Evolutionary conservation across 805 yeast species (phyloP), one percentile per base, ranked within the genome.

Genomic region (Candida dajiaensis): DNA sequence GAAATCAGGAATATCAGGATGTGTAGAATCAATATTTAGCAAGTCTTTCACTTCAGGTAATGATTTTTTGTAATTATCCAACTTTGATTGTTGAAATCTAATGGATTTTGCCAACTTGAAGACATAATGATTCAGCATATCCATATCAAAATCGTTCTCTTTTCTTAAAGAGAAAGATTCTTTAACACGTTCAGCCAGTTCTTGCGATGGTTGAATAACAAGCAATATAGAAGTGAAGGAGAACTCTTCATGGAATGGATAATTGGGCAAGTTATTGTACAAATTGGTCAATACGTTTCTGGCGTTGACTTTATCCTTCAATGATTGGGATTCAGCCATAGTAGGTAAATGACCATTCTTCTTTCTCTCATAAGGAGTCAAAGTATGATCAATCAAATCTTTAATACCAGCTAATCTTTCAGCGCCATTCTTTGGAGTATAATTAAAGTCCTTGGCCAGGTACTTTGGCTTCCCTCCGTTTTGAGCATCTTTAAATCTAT

Each of bases 101-200:
- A 53, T 38, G 16, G 60, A 49, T 2, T 49, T 45, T 3, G 45
- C 38, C 1, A 63, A 39, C 18, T 62, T 50, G 47, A 69, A 58
- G 33, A 67, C 62, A 42, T 67, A 66, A 57, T 74, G 76, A 43
- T 72, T 76, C 6, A 71, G 56, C 7, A 78, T 59, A 43, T 78
- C 83, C 82, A 77, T 77, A 55, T 78, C 83, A 50, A 70, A 76
- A 29, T 77, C 80, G 18, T 59, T 47, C 0, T 46, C 20, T 4
- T 48, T 31, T 44, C 69, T 64, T 3, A 61, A 46, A 47, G 50
- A 49, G 59, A 59, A 43, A 36, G 62, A 44, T 47, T 62, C 28
- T 8, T 40, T 25, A 4, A 57, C 50, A 29, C 53, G 50, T 3
- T 54, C 44, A 44, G 54, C 66, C 13, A 57, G 37, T 18, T 50